These are phyloP conservation scores for Monascus ruber DNA, from an alignment of 2,329 filamentous ascomycete genomes.

Conservation along the genomic window DNA sequence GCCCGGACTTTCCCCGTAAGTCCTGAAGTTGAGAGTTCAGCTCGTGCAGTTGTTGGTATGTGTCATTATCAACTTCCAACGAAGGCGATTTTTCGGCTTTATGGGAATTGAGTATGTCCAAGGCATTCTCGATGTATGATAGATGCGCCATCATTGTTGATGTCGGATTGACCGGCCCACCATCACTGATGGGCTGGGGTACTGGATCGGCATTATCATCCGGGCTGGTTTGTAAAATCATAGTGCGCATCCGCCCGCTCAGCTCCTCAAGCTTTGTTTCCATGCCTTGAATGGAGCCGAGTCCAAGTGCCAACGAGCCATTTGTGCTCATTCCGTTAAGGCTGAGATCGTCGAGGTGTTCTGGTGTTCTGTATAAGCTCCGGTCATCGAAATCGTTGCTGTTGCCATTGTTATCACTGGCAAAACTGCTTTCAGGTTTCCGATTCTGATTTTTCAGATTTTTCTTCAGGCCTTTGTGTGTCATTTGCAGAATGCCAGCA, in stretches of 20 bases:
- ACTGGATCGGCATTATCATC: conserved; percentile 26
- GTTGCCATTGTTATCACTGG: conserved; percentile 40
- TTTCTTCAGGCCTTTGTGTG: conserved; percentile 63
- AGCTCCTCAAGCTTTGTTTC: conserved; percentile 57
- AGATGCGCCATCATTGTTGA: conserved; percentile 45
- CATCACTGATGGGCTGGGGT: conserved; percentile 20
- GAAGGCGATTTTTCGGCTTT: conserved; percentile 1
- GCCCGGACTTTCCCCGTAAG: conserved; percentile 40
- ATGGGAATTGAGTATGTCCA: conserved; percentile 50
- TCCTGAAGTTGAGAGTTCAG: conserved; percentile 56
- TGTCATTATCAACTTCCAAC: conserved; percentile 21
- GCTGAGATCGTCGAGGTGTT: conserved; percentile 46
- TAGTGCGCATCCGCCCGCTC: conserved; percentile 54
- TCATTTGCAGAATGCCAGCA: conserved; percentile 81
- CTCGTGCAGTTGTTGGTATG: conserved; percentile 45
- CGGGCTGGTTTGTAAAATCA: conserved; percentile 43
- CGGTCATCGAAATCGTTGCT: conserved; percentile 64
- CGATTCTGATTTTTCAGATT: conserved; percentile 44
- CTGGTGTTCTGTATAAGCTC: conserved; percentile 59
- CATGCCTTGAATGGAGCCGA: conserved; percentile 48
- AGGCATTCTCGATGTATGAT: conserved; percentile 57
- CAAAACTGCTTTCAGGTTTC: conserved; percentile 65
- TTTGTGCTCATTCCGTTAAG: conserved; percentile 14
- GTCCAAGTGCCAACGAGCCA: conserved; percentile 9
- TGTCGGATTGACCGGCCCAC: conserved; percentile 15